These are phyloP conservation scores for Phialophora macrospora DNA, from an alignment of 2,329 filamentous ascomycete genomes.

Conservation along the genomic window DNA sequence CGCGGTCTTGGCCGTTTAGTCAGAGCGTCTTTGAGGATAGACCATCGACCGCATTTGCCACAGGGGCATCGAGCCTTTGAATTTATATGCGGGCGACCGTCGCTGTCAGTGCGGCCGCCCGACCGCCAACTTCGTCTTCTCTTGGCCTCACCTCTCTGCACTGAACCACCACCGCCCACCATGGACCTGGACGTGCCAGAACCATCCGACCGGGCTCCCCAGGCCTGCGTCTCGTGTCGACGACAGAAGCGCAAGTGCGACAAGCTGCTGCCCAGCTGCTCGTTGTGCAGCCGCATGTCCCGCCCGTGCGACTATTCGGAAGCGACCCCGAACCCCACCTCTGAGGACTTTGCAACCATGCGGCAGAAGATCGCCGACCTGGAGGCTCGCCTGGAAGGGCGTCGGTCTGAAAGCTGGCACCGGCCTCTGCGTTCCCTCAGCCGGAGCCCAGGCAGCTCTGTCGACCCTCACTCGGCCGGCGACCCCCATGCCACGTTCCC, in stretches of 20 bases:
- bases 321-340: slow-evolving; percentile 23
- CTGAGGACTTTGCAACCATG: slow-evolving; percentile 35
- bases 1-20: background rate
- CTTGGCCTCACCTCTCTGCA: background rate
- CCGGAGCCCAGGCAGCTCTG: slow-evolving; percentile 18
- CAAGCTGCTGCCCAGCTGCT: slow-evolving; percentile 56
- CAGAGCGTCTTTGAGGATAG: background rate
- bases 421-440: slow-evolving; percentile 30
- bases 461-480: slow-evolving; percentile 2
- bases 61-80: background rate
- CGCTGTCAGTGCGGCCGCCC: slow-evolving; percentile 6
- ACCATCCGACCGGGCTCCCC: slow-evolving; percentile 40
- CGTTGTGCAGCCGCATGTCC: slow-evolving; percentile 50
- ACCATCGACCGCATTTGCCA: background rate
- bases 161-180: background rate
- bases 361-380: slow-evolving; percentile 36
- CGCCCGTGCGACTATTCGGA: slow-evolving; percentile 39
- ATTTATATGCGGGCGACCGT: background rate
- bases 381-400: slow-evolving; percentile 33
- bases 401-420: slow-evolving; percentile 28
- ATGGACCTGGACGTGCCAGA: slow-evolving; percentile 27
- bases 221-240: slow-evolving; percentile 53
- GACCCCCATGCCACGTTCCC: slow-evolving; percentile 31
- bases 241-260: slow-evolving; percentile 60
- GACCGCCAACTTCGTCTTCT: slow-evolving; percentile 10